These are phyloP conservation scores for Neonectria coccinea DNA, from an alignment of 2,329 filamentous ascomycete genomes.

Conservation along the genomic window DNA sequence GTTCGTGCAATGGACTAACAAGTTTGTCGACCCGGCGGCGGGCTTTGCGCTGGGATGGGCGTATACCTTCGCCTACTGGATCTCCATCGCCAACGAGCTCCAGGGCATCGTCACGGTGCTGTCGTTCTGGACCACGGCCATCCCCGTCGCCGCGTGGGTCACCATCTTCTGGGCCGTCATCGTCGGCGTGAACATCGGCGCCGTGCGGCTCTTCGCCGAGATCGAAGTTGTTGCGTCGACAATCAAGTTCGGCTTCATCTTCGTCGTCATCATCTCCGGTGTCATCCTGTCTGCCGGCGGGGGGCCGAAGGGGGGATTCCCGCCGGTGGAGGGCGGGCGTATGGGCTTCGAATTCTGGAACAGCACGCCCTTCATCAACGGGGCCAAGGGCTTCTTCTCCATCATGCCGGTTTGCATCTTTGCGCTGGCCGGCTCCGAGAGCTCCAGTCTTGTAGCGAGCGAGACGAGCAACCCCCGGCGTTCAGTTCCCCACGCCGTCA, in stretches of 20 bases:
- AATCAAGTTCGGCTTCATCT: conserved; percentile 62
- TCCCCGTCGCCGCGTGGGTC: conserved; percentile 58
- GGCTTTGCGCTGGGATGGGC: conserved; percentile 61
- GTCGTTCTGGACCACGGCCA: conserved; percentile 56
- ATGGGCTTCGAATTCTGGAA: conserved; percentile 61
- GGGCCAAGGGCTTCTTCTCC: conserved; percentile 63
- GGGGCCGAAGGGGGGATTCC: conserved; percentile 38
- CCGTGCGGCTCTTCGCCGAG: conserved; percentile 58
- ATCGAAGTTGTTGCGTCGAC: conserved; percentile 57
- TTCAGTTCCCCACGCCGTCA: conserved; percentile 57
- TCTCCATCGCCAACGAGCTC: conserved; percentile 59
- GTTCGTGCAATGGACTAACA: conserved; percentile 60
- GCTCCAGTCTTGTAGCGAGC: conserved; percentile 56
- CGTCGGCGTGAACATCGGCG: conserved; percentile 54
- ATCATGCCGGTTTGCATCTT: conserved; percentile 63
- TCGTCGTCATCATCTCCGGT: conserved; percentile 60
- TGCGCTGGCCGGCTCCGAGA: conserved; percentile 63
- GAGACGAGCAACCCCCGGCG: conserved; percentile 57
- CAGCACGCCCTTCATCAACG: conserved; percentile 54
- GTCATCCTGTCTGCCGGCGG: conserved; percentile 59
- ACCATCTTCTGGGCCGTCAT: conserved; percentile 57
- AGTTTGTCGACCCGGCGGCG: conserved; percentile 57
- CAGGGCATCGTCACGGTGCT: conserved; percentile 56
- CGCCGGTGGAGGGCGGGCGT: conserved; percentile 44
- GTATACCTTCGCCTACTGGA: conserved; percentile 59